These are phyloP conservation scores for Thelonectria olida DNA, from an alignment of 2,329 filamentous ascomycete species.

Conservation along the genomic window DNA sequence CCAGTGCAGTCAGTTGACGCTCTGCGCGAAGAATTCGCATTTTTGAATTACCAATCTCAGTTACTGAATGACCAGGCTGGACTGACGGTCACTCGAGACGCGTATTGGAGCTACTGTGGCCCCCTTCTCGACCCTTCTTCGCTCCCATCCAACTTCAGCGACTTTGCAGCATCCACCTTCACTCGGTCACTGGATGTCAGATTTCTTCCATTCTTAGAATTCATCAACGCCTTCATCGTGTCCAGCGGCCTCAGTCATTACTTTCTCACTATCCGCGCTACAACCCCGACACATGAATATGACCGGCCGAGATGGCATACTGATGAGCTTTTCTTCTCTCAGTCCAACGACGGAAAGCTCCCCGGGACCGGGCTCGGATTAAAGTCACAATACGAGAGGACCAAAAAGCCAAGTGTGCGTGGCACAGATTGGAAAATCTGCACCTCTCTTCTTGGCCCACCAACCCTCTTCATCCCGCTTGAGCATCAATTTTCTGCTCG, in stretches of 20 bases:
- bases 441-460: slow-evolving; percentile 55
- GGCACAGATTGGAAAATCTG: slow-evolving; percentile 59
- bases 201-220: slow-evolving; percentile 52
- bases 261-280: slow-evolving; percentile 59
- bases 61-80: no score
- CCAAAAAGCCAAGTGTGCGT: background rate
- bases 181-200: slow-evolving; percentile 44
- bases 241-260: slow-evolving; percentile 51
- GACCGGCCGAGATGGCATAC: slow-evolving; percentile 59
- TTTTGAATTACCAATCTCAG: no score
- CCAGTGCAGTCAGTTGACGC: no score
- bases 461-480: slow-evolving; percentile 54
- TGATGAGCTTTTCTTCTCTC: slow-evolving; percentile 57
- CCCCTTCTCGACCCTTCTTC: slow-evolving; percentile 44
- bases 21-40: no score
- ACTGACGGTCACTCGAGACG: slow-evolving; percentile 38
- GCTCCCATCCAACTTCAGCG: slow-evolving; percentile 48
- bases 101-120: slow-evolving; percentile 57
- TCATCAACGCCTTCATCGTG: slow-evolving; percentile 49
- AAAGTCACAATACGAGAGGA: background rate
- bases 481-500: slow-evolving; percentile 45
- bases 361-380: slow-evolving; percentile 22
- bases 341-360: slow-evolving; percentile 24
- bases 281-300: slow-evolving; percentile 52
- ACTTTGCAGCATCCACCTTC: slow-evolving; percentile 49